Percentiles rank a stretch among this genome's conserved stretches.
Conservation (phyloP, 2,329 filamentous ascomycete genomes). For the Clarireedia paspali region DNA sequence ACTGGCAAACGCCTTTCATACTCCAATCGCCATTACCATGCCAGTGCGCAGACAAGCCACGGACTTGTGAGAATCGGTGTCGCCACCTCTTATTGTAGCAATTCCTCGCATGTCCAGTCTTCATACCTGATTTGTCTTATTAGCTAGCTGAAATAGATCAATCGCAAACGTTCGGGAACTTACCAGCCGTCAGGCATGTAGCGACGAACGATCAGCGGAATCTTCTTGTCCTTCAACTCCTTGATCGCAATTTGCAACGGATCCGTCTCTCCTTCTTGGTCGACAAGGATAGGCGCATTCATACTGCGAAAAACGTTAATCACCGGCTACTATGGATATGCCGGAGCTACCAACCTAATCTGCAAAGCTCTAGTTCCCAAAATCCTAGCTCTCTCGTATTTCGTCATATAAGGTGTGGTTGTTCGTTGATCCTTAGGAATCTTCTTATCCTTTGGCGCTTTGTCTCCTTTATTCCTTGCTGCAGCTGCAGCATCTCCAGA, state of each 20-base stretch:
- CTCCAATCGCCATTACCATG: conserved; percentile 25
- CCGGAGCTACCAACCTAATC: conserved; percentile 62
- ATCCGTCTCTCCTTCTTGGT: conserved; percentile 95
- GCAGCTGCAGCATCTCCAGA: conserved; percentile 56
- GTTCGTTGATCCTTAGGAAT: conserved; percentile 80
- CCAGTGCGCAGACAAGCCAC: conserved; percentile 1
- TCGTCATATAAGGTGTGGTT: conserved; percentile 98
- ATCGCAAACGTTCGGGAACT: conserved; percentile 33
- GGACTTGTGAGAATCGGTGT: conserved; percentile 3
- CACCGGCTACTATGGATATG: background rate
- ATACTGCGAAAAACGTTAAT: conserved; percentile 51
- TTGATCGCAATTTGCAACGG: conserved; percentile 96
- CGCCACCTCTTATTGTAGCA: conserved; percentile 42
- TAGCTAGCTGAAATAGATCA: background rate
- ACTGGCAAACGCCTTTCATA: conserved; percentile 19
- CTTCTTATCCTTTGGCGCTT: conserved; percentile 69
- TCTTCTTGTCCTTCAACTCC: conserved; percentile 97
- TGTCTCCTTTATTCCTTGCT: conserved; percentile 46
- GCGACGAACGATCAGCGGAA: conserved; percentile 86
- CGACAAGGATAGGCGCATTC: conserved; percentile 94
- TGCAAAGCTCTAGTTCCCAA: conserved; percentile 89
- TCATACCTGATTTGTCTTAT: conserved; percentile 52
- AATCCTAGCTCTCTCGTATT: conserved; percentile 93
- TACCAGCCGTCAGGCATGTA: conserved; percentile 96
- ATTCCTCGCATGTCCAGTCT: conserved; percentile 97